Percentiles rank a stretch among this genome's conserved stretches.
Conservation (phyloP, 2,329 filamentous ascomycete species). For the Colletotrichum sidae region DNA sequence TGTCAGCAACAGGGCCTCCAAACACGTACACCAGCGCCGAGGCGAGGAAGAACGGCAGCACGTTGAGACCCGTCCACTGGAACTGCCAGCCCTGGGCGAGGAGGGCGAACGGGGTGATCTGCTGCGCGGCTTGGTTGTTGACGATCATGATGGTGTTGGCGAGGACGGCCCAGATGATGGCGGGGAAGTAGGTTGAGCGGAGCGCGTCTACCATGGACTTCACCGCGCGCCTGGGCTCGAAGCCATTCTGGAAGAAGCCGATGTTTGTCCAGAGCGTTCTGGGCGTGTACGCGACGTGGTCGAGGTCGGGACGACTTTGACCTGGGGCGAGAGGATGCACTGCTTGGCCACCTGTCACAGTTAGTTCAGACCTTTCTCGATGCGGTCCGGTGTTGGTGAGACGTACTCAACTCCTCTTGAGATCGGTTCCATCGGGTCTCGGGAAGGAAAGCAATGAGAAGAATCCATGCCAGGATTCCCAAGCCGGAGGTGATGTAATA, state of each 20-base stretch:
- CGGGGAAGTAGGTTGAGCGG: slow-evolving; percentile 48
- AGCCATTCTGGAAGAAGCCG: slow-evolving; percentile 46
- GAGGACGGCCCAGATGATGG: slow-evolving; percentile 47
- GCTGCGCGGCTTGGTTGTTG: slow-evolving; percentile 43
- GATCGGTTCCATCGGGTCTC: slow-evolving; percentile 50
- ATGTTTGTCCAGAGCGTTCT: slow-evolving; percentile 47
- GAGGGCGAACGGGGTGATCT: slow-evolving; percentile 37
- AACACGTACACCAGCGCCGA: slow-evolving; percentile 41
- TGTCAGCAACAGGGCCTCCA: slow-evolving; percentile 45
- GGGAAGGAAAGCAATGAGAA: slow-evolving; percentile 47
- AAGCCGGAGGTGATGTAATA: slow-evolving; percentile 48
- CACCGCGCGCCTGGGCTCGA: slow-evolving; percentile 41
- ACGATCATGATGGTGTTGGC: slow-evolving; percentile 46
- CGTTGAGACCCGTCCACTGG: slow-evolving; percentile 43
- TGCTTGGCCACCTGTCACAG: slow-evolving; percentile 17
- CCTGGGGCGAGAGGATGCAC: slow-evolving; percentile 42
- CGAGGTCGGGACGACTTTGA: slow-evolving; percentile 43
- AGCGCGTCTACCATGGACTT: slow-evolving; percentile 44
- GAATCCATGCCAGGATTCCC: slow-evolving; percentile 47
- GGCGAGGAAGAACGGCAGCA: slow-evolving; percentile 41
- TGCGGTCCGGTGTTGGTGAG: no score
- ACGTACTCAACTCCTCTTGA: slow-evolving; percentile 43
- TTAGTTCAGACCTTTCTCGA: background rate
- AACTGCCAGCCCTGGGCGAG: slow-evolving; percentile 43
- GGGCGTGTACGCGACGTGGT: slow-evolving; percentile 41